Base-by-base conservation (phyloP, 495 filamentous ascomycete genomes). In the Talaromyces wortmannii region DNA sequence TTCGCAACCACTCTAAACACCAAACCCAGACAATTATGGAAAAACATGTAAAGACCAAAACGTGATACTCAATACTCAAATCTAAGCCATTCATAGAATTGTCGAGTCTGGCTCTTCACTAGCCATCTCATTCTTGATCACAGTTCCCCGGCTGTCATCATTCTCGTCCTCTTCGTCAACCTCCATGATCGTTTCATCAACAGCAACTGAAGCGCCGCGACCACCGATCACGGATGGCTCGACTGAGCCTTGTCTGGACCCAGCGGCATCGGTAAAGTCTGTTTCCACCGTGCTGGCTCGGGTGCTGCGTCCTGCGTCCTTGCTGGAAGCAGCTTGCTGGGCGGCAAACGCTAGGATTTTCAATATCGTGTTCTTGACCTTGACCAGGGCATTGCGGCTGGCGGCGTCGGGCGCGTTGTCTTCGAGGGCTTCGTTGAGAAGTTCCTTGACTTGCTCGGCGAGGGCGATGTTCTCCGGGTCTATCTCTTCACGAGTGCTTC, bases 331-430 rank as follows among this genome's bases (percentile, higher is more conserved):
- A 56, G 68, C 68, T 33, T 71, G 66, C 11, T 70, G 66, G 23
- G 67, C 65, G 11, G 55, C 30, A 46, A 45, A 53, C 15, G 75
- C 73, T 16, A 79, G 53, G 12, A 77, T 71, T 65, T 79, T 81
- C 16, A 72, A 63, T 12, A 79, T 60, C 7, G 71, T 71, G 61
- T 87, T 82, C 61, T 92, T 88, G 49, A 90, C 78, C 67, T 92
- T 95, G 66, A 85, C 87, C 4, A 95, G 73, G 0, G 87, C 82
- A 55, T 92, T 94, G 7, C 86, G 77, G 50, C 85, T 77, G 7
- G 87, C 78, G 2, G 89, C 86, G 55, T 94, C 90, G 0, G 69
- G 67, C 0, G 89, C 80, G 2, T 90, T 65, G 30, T 80, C 77
- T 30, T 90, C 87, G 29, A 95, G 86, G 8, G 87, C 87, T 30